Base-by-base conservation (phyloP, 2,329 filamentous ascomycete species). In the Botrytis fragariae region DNA sequence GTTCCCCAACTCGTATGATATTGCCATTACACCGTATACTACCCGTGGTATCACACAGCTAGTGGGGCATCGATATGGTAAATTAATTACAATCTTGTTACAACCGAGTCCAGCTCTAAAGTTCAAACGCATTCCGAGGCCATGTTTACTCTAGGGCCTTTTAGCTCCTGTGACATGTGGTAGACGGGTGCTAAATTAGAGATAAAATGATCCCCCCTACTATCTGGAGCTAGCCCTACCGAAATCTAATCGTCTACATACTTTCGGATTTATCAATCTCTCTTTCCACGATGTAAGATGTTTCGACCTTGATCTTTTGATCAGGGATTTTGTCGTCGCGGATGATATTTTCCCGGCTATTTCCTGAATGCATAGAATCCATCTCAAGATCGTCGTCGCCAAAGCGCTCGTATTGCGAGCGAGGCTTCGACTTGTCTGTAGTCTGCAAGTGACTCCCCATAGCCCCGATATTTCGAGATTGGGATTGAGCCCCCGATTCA, bases 241-340 rank as follows among this genome's bases (percentile, higher is more conserved):
- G 18, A 39, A 68, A 29, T n/a, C 20, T 29, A 12, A 20, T n/a
- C 12, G 9, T 42, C 18, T 60, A 44, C 10, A 35, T 32, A 22
- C 32, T 60, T 39, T 57, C 37, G 5, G 37, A n/a, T 59, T 69
- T 60, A 25, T 71, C 42, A 39, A 35, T 18, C 16, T 71, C 42
- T 14, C 39, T 51, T n/a, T 71, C 69, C 5, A 71, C 44, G 29
- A 44, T 64, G 48, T 54, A 71, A 32, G 25, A 54, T 42, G 22
- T 44, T 35, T 71, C 69, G 8, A 71, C n/a, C 60, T 71, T 64
- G 37, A 71, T 71, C 35, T 64, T 35, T n/a, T 62, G 39, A 44
- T 62, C 57, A 14, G 25, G 54, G 4, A 20, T 4, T 60, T 48
- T 71, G 51, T 29, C 69, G n/a, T 71, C 25, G 3, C 20, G 57